Percentiles rank a stretch among this genome's conserved stretches.
Evolutionary conservation across 768 basidiomycete genomes (phyloP).

Genomic region (Goffeauzyma gilvescens): DNA sequence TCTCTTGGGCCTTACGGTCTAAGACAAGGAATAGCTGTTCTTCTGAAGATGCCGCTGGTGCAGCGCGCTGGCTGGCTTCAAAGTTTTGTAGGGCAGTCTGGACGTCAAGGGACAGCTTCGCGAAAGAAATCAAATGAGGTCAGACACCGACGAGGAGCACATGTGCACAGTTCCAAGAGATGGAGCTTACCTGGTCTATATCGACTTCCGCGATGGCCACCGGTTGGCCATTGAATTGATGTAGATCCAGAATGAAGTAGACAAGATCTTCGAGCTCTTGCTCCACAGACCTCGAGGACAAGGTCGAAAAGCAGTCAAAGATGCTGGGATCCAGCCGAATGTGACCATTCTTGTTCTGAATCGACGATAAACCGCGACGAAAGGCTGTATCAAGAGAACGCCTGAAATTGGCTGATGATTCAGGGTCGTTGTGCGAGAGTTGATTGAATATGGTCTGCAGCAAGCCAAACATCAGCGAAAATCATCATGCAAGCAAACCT

Average conservation of each 20-base stretch:
- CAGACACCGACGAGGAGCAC: neutral
- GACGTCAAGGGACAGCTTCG: constrained; percentile 50
- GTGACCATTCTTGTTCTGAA: constrained; percentile 41
- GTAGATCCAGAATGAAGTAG: constrained; percentile 82
- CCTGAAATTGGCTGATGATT: constrained; percentile 43
- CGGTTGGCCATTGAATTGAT: constrained; percentile 77
- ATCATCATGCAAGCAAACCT: neutral
- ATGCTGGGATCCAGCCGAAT: constrained; percentile 47
- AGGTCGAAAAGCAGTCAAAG: constrained; percentile 65
- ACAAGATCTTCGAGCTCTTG: constrained; percentile 91
- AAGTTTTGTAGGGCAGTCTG: constrained; percentile 59
- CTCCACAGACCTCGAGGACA: constrained; percentile 63
- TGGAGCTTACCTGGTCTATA: constrained; percentile 50
- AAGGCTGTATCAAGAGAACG: constrained; percentile 56
- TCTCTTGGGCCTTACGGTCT: constrained; percentile 67
- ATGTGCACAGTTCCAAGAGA: neutral
- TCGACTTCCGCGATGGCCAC: constrained; percentile 83
- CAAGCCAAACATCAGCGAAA: neutral
- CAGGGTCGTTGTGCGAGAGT: constrained; percentile 33
- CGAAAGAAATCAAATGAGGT: no score
- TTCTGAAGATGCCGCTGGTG: constrained; percentile 33
- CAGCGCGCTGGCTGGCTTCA: constrained; percentile 32
- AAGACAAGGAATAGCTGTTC: constrained; percentile 71
- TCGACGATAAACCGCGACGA: constrained; percentile 40
- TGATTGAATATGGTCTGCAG: constrained; percentile 26